Evolutionary conservation across 169 alveolate genomes (phyloP).

Genomic region (Plasmodium malariae): DNA sequence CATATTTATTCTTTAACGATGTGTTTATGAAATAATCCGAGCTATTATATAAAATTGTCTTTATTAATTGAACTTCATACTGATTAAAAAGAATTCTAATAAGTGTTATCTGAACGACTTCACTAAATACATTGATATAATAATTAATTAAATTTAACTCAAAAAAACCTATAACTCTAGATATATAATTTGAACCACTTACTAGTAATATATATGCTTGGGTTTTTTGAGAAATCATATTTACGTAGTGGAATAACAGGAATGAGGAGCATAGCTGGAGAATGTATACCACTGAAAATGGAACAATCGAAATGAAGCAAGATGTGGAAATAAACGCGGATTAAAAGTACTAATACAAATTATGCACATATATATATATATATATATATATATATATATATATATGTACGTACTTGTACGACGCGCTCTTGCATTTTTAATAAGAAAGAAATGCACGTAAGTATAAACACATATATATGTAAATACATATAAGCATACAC

Average conservation of each 20-base stretch:
- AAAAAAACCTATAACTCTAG: constrained; percentile 47
- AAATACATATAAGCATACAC: too few relatives aligned
- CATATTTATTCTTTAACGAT: constrained; percentile 17
- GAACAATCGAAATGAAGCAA: not conserved
- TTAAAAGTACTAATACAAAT: not conserved
- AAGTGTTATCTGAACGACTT: constrained; percentile 19
- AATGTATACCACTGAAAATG: constrained; percentile 29
- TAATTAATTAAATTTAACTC: constrained; percentile 52
- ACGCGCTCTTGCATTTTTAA: not conserved
- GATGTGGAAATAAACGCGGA: not conserved
- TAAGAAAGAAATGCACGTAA: not conserved
- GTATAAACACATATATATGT: not conserved
- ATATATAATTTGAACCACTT: constrained; percentile 40
- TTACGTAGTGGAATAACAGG: constrained; percentile 39
- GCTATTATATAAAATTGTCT: constrained; percentile 31
- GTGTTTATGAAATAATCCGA: constrained; percentile 38
- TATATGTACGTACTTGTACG: not conserved
- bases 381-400: constrained; percentile 6
- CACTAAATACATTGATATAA: constrained; percentile 38
- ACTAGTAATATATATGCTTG: constrained; percentile 24
- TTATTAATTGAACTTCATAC: constrained; percentile 10
- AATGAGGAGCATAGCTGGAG: constrained; percentile 27
- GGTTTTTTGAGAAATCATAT: constrained; percentile 53
- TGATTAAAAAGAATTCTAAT: constrained; percentile 24
- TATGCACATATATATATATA: not conserved